Evolutionary conservation across 768 basidiomycete genomes (phyloP).

Genomic region (Obba rivulosa): DNA sequence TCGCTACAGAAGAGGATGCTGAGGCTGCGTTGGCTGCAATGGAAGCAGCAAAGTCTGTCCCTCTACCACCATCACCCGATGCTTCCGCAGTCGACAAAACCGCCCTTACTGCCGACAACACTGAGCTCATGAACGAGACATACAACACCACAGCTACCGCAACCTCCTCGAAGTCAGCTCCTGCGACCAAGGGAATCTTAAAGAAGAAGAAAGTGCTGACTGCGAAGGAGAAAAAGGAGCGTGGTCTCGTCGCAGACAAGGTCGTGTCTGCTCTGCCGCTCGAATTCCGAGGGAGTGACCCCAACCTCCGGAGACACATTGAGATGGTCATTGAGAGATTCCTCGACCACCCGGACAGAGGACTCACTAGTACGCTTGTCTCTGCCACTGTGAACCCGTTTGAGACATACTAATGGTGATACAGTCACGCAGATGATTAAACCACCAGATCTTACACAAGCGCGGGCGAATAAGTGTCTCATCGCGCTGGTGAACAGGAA

Average conservation of each 20-base stretch:
- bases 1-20: constrained; percentile 51
- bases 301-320: constrained; percentile 74
- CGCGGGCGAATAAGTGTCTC: constrained; percentile 88
- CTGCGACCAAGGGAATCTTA: constrained; percentile 32
- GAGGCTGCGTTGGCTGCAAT: constrained; percentile 49
- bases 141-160: constrained; percentile 27
- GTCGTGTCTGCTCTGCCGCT: constrained; percentile 75
- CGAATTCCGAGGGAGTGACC: constrained; percentile 87
- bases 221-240: constrained; percentile 80
- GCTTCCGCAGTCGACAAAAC: constrained; percentile 23
- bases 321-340: constrained; percentile 76
- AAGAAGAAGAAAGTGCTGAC: constrained; percentile 68
- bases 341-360: constrained; percentile 55
- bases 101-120: constrained; percentile 27
- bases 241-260: constrained; percentile 63
- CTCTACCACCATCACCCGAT: constrained; percentile 20
- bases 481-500: constrained; percentile 88
- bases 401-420: not conserved
- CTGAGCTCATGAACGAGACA: constrained; percentile 24
- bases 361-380: constrained; percentile 50
- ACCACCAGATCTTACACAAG: constrained; percentile 82
- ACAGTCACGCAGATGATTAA: constrained; percentile 73
- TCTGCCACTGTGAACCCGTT: not conserved
- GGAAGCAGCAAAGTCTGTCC: constrained; percentile 30
- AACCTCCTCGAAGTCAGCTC: constrained; percentile 32